A percentile compares a stretch with the other conserved stretches of the same genome.
Evolutionary conservation across 1,284 basidiomycete species (phyloP).

Genomic region (Cutaneotrichosporon arboriforme): DNA sequence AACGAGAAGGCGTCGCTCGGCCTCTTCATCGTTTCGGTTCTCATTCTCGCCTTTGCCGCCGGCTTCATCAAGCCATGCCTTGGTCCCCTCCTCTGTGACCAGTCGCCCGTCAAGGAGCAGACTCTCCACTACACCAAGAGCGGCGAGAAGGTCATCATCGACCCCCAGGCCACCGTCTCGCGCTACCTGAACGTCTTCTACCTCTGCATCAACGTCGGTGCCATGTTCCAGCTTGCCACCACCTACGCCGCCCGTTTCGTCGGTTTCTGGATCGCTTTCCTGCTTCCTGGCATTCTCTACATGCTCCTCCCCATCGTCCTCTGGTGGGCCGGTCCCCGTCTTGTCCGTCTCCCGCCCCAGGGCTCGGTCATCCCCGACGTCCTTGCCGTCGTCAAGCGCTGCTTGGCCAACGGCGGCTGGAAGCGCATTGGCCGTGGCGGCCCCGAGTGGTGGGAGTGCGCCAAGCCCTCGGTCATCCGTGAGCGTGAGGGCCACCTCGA

Average conservation of each 20-base stretch:
- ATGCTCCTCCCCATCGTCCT: conserved; percentile 43
- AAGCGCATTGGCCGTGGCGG: conserved; percentile 24
- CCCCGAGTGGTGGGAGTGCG: conserved; percentile 49
- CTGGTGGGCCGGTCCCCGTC: conserved; percentile 9
- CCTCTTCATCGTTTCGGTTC: conserved; percentile 45
- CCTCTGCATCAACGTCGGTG: conserved; percentile 45
- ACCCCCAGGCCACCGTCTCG: conserved; percentile 42
- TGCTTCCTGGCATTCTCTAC: conserved; percentile 52
- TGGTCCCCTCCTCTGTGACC: conserved; percentile 46
- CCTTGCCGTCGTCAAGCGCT: conserved; percentile 36
- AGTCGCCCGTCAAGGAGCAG: conserved; percentile 43
- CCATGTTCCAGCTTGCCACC: conserved; percentile 43
- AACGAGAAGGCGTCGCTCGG: conserved; percentile 13
- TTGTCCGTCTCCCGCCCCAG: conserved; percentile 47
- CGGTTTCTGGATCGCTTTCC: conserved; percentile 50
- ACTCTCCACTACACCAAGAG: conserved; percentile 28
- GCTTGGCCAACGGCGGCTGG: conserved; percentile 22
- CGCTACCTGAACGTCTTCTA: conserved; percentile 44
- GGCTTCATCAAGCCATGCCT: conserved; percentile 49
- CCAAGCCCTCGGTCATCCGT: conserved; percentile 47
- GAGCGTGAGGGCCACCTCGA: conserved; percentile 33
- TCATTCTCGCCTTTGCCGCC: conserved; percentile 45
- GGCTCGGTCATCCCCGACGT: conserved; percentile 52
- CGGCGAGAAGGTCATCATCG: conserved; percentile 47
- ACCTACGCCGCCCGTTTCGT: conserved; percentile 43